Evolutionary conservation across 2,329 filamentous ascomycete genomes (phyloP), one percentile per base, ranked within the genome.

Genomic region (Neurospora crassa): DNA sequence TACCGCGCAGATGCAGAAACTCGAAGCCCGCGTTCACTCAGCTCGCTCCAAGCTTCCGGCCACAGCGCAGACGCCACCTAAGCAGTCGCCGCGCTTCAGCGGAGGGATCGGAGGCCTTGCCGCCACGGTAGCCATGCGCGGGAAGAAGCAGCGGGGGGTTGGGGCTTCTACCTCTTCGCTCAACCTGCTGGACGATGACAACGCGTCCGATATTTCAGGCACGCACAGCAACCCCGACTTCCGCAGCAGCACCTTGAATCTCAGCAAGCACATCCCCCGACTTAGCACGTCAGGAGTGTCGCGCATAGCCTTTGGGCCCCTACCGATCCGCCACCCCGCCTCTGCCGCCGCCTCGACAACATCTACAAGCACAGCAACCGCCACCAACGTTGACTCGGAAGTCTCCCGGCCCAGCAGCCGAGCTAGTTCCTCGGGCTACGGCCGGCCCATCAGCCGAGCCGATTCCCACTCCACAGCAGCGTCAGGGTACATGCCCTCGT

Each of bases 1-100:
- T 74, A 97, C 96, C 72, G 94, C 93, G 40, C 96, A 98, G 82
- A 97, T 98, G 94, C 93, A 97, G 81, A 92, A 93, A 75, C 90
- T 99, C 73, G 96, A 98, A 80, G 93, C 96, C 74, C 89, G 96
- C 67, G 95, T 99, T 11, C 94, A 98, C 73, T 93, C 91, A 34
- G 96, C 91, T 20, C 90, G 94, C 76, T 97, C 95, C 47, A 97
- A 96, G 81, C 87, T 99, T 24, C 96, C 96, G 2, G 93, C 91
- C 1, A 92, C 94, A 2, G 86, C 89, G 8, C 86, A 85, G 70
- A 96, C 92, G 0, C 94, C 94, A 5, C 93, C 94, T 20, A 89
- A 91, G 68, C 87, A 88, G 5, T 97, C 94, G n/a, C 53, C 53
- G 24, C 53, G 53, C 53, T 63, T 63, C 53, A 63, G 2, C 53